A percentile compares a stretch with the other conserved stretches of the same genome.
Conservation (phyloP, 352 stramenopile species). For the Globisporangium irregulare region DNA sequence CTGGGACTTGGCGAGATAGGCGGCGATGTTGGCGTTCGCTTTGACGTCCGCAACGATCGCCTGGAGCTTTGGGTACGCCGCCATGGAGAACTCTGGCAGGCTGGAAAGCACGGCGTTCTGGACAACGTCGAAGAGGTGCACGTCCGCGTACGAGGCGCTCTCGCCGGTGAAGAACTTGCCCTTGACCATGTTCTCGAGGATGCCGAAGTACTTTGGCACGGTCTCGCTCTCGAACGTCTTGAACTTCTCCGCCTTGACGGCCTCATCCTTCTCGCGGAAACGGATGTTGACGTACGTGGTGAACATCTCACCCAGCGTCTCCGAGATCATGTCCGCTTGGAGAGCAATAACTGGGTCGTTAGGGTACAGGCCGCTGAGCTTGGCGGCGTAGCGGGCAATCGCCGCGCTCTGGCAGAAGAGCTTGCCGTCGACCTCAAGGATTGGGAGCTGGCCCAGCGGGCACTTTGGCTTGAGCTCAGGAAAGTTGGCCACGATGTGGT, state of each 20-base stretch:
- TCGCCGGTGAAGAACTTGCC: constrained; percentile 56
- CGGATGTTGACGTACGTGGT: constrained; percentile 20
- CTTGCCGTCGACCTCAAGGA: constrained; percentile 36
- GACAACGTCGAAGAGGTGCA: constrained; percentile 44
- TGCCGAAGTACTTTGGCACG: constrained; percentile 20
- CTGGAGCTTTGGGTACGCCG: constrained; percentile 40
- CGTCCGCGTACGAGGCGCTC: constrained; percentile 33
- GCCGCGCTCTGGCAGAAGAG: constrained; percentile 37
- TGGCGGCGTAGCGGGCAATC: constrained; percentile 42
- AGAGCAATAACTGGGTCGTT: constrained; percentile 24
- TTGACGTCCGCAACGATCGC: constrained; percentile 38
- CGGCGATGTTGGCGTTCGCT: constrained; percentile 35
- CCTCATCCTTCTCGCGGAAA: constrained; percentile 33
- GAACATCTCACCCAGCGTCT: constrained; percentile 17
- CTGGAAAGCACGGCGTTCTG: constrained; percentile 34
- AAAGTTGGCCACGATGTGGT: constrained; percentile 36
- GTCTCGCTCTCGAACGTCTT: constrained; percentile 3
- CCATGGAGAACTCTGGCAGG: constrained; percentile 31
- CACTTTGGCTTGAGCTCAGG: constrained; percentile 32
- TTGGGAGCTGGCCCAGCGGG: constrained; percentile 38
- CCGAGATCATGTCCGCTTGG: constrained; percentile 24
- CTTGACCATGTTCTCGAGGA: constrained; percentile 41
- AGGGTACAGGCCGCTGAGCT: constrained; percentile 34
- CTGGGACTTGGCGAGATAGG: constrained; percentile 30
- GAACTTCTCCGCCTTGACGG: constrained; percentile 8